These are phyloP conservation scores for Colletotrichum sp. DNA, from an alignment of 2,329 filamentous ascomycete species.

Conservation along the genomic window DNA sequence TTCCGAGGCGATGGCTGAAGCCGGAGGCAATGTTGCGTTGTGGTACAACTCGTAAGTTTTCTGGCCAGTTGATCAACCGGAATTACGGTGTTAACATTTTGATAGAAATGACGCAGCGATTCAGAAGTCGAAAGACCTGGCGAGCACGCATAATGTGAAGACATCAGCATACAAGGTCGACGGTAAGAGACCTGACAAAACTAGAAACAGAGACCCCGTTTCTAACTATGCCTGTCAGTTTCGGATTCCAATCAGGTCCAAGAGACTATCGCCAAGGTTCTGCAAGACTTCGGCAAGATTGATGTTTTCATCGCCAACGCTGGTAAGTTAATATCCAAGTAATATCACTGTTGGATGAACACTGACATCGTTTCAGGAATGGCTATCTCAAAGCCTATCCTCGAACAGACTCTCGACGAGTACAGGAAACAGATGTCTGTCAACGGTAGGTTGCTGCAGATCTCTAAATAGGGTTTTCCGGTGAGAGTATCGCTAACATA, in stretches of 20 bases:
- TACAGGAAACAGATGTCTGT: constrained; percentile 58
- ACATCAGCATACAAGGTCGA: constrained; percentile 48
- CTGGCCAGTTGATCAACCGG: accelerated
- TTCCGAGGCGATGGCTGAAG: constrained; percentile 50
- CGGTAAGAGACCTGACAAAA: constrained; percentile 24
- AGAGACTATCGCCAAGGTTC: constrained; percentile 35
- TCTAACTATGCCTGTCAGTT: constrained; percentile 29
- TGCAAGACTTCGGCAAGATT: constrained; percentile 44
- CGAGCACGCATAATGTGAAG: constrained; percentile 37
- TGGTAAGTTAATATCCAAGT: constrained; percentile 23
- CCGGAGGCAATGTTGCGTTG: constrained; percentile 43
- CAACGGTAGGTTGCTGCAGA: constrained; percentile 43
- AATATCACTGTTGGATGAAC: accelerated
- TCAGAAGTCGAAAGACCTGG: constrained; percentile 36
- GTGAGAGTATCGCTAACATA: neutral
- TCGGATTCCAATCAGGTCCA: constrained; percentile 42
- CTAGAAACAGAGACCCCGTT: neutral
- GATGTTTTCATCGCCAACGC: constrained; percentile 50
- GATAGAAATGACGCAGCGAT: constrained; percentile 32
- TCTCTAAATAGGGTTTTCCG: neutral
- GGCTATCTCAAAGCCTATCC: constrained; percentile 58
- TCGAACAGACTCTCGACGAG: constrained; percentile 57
- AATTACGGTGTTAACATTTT: neutral
- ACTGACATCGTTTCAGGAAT: constrained; percentile 34
- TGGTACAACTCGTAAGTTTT: constrained; percentile 36